Evolutionary conservation across 176 grass and related monocot species (phyloP).

Genomic region (Miscanthus lutarioriparius): DNA sequence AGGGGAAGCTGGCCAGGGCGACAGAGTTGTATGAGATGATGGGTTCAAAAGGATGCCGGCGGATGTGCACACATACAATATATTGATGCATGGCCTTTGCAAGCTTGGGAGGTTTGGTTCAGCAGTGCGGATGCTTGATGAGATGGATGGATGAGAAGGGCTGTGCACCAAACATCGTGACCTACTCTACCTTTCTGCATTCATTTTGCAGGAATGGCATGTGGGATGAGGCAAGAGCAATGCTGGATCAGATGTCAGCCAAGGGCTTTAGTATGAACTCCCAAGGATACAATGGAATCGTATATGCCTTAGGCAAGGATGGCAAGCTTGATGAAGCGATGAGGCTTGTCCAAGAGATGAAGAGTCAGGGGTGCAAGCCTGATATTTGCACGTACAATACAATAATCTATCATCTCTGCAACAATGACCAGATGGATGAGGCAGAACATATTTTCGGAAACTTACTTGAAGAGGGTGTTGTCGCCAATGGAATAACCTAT

Average conservation of each 20-base stretch:
- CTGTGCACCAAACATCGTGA: constrained; percentile 56
- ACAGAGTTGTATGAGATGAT: constrained; percentile 63
- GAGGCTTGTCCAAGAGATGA: constrained; percentile 74
- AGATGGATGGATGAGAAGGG: constrained; percentile 78
- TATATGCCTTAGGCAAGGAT: constrained; percentile 78
- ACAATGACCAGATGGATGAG: constrained; percentile 57
- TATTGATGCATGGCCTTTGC: constrained; percentile 73
- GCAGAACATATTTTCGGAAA: constrained; percentile 64
- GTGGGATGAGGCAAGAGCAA: constrained; percentile 64
- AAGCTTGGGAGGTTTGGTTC: constrained; percentile 65
- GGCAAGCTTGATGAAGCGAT: constrained; percentile 56
- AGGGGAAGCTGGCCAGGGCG: constrained; percentile 62
- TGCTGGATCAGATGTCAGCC: constrained; percentile 58
- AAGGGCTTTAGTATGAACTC: constrained; percentile 64
- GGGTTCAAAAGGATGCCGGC: constrained; percentile 54
- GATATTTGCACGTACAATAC: constrained; percentile 87
- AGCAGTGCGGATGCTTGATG: constrained; percentile 56
- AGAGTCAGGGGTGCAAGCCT: constrained; percentile 63
- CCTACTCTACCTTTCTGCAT: constrained; percentile 74
- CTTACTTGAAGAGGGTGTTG: constrained; percentile 64
- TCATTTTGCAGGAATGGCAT: constrained; percentile 63
- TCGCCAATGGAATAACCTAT: constrained; percentile 78
- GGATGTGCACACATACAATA: constrained; percentile 73
- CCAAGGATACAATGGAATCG: constrained; percentile 82
- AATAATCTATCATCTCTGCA: constrained; percentile 77